Conservation (phyloP, 2,329 filamentous ascomycete genomes). For the Coniella vitis region DNA sequence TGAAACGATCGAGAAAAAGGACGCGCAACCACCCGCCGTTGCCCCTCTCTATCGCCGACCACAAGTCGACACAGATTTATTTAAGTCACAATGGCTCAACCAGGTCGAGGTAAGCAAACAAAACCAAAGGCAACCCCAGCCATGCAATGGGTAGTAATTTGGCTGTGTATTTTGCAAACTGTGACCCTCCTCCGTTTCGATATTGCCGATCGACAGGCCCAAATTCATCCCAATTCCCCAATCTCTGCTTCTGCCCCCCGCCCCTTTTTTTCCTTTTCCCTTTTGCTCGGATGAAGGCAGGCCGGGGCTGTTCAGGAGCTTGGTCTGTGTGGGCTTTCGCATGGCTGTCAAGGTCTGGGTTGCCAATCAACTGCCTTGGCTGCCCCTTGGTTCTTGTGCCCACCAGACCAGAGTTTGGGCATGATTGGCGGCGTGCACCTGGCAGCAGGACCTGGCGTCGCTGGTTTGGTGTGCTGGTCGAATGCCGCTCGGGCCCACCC, state of each 20-base stretch:
- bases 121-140: constrained; percentile 10
- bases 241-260: background rate
- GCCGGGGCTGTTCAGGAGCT: no score
- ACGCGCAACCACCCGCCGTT: constrained; percentile 12
- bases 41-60: constrained; percentile 5
- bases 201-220: background rate
- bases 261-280: background rate
- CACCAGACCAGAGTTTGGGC: background rate
- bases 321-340: background rate
- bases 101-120: constrained; percentile 11
- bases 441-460: background rate
- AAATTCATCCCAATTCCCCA: background rate
- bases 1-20: constrained; percentile 7
- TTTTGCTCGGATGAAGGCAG: background rate
- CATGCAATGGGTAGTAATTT: constrained; percentile 5
- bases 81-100: constrained; percentile 12
- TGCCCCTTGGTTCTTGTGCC: background rate
- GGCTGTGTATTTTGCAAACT: background rate
- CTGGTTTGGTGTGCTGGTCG: constrained; percentile 11
- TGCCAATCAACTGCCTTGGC: background rate
- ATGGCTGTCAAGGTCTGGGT: background rate
- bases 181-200: background rate
- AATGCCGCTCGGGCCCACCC: constrained; percentile 26
- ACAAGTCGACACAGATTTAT: constrained; percentile 1
- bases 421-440: background rate